Base-by-base conservation (phyloP, 495 filamentous ascomycete species). In the Penicillium taxi region DNA sequence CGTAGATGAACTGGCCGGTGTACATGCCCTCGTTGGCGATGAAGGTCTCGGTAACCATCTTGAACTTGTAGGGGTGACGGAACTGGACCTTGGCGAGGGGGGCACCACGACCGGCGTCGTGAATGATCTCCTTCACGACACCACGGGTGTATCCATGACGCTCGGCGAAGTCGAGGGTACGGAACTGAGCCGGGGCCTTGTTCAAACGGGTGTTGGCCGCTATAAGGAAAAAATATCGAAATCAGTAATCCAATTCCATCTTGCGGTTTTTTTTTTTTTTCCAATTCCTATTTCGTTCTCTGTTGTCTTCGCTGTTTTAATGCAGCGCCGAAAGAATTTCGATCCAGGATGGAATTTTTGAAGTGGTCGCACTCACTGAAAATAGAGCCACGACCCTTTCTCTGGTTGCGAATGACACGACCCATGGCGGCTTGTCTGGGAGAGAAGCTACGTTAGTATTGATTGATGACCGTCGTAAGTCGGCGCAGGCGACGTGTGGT, bases 11-110 rank as follows among this genome's bases (percentile, higher is more conserved):
- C 73, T 95, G 89, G 52, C 91, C 91, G 47, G 91, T 95, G 86
- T 99, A 99, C 90, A 96, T 95, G 73, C 91, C 91, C 78, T 99
- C 91, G 72, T 96, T 96, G 66, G 93, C 91, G 63, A 99, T 96
- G 80, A 98, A 95, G 46, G 91, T 93, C 82, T 86, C 89, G 66
- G 80, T 87, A 66, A 81, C 68, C 67, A 84, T 77, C 75, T 84
- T 86, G 78, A 81, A 91, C 67, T 79, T 78, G 79, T 93, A 85
- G 48, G 86, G 81, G 64, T 91, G 82, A 50, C 89, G 89, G 84
- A 98, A 98, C 58, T 78, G 72, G 55, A 98, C 89, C 64, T 85
- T 86, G 64, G 91, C 90, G 58, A 98, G 82, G 53, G 91, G 91
- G 67, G 93, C 91, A 70, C 91, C 91, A 72, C 91, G 87, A 58